These are phyloP conservation scores for Thermothielavioides terrestris DNA, from an alignment of 495 filamentous ascomycete species.

Conservation along the genomic window DNA sequence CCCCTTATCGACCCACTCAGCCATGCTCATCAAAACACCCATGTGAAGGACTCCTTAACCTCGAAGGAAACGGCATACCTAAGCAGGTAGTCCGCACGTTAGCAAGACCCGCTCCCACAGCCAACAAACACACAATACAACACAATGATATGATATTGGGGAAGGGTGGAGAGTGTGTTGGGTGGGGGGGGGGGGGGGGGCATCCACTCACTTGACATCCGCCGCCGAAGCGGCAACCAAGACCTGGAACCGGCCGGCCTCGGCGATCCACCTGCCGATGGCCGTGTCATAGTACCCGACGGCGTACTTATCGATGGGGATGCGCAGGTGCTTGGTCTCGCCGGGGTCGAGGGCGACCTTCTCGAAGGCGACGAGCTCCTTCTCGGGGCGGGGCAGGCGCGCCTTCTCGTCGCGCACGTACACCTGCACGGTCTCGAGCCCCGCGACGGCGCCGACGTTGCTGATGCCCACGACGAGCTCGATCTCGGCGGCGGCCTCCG, in stretches of 20 bases:
- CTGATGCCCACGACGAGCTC: slow-evolving; percentile 55
- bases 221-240: slow-evolving; percentile 49
- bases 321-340: slow-evolving; percentile 57
- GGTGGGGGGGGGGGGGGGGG: no score
- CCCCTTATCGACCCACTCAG: no score
- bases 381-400: slow-evolving; percentile 56
- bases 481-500: slow-evolving; percentile 46
- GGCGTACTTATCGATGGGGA: slow-evolving; percentile 63
- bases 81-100: background rate
- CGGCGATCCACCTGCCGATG: slow-evolving; percentile 62
- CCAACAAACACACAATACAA: background rate
- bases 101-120: slow-evolving; percentile 1
- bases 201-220: slow-evolving; percentile 40
- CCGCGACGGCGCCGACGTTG: slow-evolving; percentile 56
- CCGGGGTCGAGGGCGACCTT: slow-evolving; percentile 64
- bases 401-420: slow-evolving; percentile 55
- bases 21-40: slow-evolving; percentile 34
- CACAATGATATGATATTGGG: background rate
- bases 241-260: slow-evolving; percentile 64
- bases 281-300: slow-evolving; percentile 76
- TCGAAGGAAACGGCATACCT: slow-evolving; percentile 45
- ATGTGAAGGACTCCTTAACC: slow-evolving; percentile 50
- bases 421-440: slow-evolving; percentile 72
- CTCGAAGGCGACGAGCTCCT: slow-evolving; percentile 71
- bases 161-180: background rate